phyloP scores from a whole-genome alignment of 352 stramenopile genomes.

The Plasmopara halstedii region DNA sequence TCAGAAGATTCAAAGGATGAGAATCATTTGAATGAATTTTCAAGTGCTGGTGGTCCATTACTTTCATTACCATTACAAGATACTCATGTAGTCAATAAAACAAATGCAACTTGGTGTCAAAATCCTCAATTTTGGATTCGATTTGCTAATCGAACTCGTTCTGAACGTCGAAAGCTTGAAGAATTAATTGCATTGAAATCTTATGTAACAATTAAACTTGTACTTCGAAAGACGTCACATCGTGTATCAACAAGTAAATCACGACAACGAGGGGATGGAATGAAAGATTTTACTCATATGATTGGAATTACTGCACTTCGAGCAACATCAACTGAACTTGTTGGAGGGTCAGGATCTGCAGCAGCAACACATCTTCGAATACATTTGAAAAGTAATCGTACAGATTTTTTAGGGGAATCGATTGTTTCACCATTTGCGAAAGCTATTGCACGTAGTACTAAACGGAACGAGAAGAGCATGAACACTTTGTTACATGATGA shows the following conservation, averaged over 20 bases:
- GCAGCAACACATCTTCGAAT: conserved; percentile 33
- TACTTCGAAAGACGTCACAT: conserved; percentile 63
- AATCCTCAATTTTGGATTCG: conserved; percentile 87
- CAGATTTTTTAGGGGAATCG: conserved; percentile 63
- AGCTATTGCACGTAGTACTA: conserved; percentile 15
- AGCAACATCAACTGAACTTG: conserved; percentile 1
- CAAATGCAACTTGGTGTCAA: conserved; percentile 72
- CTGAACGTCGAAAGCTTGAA: conserved; percentile 8
- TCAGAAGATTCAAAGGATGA: conserved; percentile 35
- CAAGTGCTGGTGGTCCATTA: conserved; percentile 69
- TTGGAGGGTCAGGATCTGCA: conserved; percentile 11
- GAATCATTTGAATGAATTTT: conserved; percentile 34
- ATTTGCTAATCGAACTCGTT: conserved; percentile 24
- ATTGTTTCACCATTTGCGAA: conserved; percentile 42
- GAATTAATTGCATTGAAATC: conserved; percentile 26
- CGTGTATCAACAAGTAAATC: conserved; percentile 35
- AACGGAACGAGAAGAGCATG: conserved; percentile 3
- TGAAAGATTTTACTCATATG: conserved; percentile 51
- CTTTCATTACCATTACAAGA: conserved; percentile 24
- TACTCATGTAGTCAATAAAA: conserved; percentile 29
- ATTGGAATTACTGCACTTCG: conserved; percentile 55
- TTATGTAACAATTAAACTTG: conserved; percentile 61
- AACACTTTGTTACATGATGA: conserved; percentile 20
- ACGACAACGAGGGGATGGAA: conserved; percentile 41
- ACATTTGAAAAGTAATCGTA: conserved; percentile 48